phyloP scores from a whole-genome alignment of 192 early-diverging fungal species.

The Blastocladiella britannica region DNA sequence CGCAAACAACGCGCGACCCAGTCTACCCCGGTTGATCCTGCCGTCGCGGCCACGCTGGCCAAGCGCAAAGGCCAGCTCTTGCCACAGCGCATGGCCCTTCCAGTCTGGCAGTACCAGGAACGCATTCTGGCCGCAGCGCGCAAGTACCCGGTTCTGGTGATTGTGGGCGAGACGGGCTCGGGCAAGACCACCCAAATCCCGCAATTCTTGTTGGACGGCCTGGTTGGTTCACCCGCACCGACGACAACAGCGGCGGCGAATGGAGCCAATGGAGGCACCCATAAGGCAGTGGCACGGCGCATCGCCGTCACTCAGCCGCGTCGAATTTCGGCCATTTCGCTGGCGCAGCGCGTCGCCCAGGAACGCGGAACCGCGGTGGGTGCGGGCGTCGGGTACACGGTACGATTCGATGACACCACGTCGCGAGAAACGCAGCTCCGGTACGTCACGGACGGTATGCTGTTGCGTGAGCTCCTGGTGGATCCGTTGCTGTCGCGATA shows the following conservation, averaged over 20 bases:
- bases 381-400: slow-evolving; percentile 71
- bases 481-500: slow-evolving; percentile 60
- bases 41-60: too few species aligned
- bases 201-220: slow-evolving; percentile 64
- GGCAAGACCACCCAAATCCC: slow-evolving; percentile 99
- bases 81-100: slow-evolving; percentile 51
- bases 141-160: slow-evolving; percentile 62
- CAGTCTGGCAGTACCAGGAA: slow-evolving; percentile 71
- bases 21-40: too few species aligned
- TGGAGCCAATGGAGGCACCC: slow-evolving; percentile 7
- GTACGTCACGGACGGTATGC: slow-evolving; percentile 93
- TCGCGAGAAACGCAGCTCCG: slow-evolving; percentile 57
- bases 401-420: slow-evolving; percentile 88
- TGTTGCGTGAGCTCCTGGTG: slow-evolving; percentile 70
- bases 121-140: slow-evolving; percentile 66
- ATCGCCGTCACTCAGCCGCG: slow-evolving; percentile 72
- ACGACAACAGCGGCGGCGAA: slow-evolving; percentile 32
- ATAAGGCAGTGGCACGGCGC: neutral
- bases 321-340: slow-evolving; percentile 61
- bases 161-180: slow-evolving; percentile 93
- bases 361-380: slow-evolving; percentile 53
- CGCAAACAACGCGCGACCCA: too few species aligned
- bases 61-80: too few species aligned
- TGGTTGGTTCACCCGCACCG: slow-evolving; percentile 22
- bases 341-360: slow-evolving; percentile 56